These are phyloP conservation scores for Pyracantha coccinea DNA, from an alignment of 331 rosid species.

Conservation along the genomic window DNA sequence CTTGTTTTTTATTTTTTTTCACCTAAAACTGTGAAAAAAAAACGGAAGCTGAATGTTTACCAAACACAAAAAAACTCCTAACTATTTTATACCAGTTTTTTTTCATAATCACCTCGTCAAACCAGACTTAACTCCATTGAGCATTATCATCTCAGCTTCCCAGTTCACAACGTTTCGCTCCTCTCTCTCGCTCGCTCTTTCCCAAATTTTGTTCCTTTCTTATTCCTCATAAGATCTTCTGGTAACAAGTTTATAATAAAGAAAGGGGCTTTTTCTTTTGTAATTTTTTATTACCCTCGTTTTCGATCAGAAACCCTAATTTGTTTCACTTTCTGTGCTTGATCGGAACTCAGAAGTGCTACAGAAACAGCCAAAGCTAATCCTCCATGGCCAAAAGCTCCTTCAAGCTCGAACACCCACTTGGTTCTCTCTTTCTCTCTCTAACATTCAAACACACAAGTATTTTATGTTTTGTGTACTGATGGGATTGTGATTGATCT, in stretches of 20 bases:
- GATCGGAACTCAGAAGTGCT: slow-evolving; percentile 3
- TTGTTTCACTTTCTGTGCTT: background rate
- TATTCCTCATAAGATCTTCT: background rate
- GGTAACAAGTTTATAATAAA: background rate
- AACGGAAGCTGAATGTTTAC: no score
- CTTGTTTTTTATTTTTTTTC: no score
- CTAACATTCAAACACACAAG: background rate
- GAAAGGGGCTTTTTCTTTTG: no score
- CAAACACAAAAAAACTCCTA: no score
- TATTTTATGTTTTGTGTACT: background rate
- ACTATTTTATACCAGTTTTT: no score
- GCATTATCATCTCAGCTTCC: background rate
- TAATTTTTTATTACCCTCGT: background rate
- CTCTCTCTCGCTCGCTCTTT: background rate
- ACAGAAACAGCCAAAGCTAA: background rate
- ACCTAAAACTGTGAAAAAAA: no score
- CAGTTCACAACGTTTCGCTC: background rate
- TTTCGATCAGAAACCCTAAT: slow-evolving; percentile 1
- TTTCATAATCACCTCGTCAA: no score
- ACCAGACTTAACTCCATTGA: no score
- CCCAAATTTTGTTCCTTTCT: background rate
- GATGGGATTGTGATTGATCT: background rate
- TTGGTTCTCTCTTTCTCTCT: slow-evolving; percentile 29
- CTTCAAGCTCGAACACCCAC: slow-evolving; percentile 48
- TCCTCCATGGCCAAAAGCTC: slow-evolving; percentile 38